phyloP scores from a whole-genome alignment of 306 rosid species.

The Ormosia semicastrata region DNA sequence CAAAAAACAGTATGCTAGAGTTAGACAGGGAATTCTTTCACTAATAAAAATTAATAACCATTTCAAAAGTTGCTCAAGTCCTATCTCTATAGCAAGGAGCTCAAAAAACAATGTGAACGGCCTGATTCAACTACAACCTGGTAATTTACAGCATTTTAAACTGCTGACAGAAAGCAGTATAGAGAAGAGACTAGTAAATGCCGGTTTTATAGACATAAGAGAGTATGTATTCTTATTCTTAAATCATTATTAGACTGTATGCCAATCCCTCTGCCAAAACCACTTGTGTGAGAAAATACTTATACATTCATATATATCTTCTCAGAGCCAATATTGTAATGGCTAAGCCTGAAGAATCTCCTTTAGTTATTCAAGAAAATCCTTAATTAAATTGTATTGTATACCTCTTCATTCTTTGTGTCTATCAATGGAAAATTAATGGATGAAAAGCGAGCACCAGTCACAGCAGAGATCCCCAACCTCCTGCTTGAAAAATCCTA shows the following conservation, averaged over 20 bases:
- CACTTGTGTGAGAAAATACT: not conserved
- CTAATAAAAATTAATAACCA: conserved; percentile 1
- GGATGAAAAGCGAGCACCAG: conserved; percentile 46
- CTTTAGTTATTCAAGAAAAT: conserved; percentile 18
- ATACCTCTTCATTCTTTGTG: conserved; percentile 62
- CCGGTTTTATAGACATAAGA: not conserved
- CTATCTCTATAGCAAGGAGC: not conserved
- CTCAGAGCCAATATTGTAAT: not conserved
- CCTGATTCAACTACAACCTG: conserved; percentile 12
- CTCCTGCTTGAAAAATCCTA: conserved; percentile 60
- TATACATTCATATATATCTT: not conserved
- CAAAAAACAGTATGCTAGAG: not conserved
- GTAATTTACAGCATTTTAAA: conserved; percentile 18
- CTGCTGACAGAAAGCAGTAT: not conserved
- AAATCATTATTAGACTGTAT: not conserved
- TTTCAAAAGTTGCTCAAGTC: not conserved
- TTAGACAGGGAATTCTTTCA: not conserved
- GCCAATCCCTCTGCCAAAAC: not conserved
- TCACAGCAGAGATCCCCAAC: conserved; percentile 46
- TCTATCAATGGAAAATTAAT: conserved; percentile 65
- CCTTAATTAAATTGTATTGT: conserved; percentile 14
- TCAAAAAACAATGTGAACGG: not conserved
- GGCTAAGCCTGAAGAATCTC: conserved; percentile 2
- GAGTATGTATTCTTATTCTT: not conserved
- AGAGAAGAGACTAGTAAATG: not conserved